Evolutionary conservation across 208 protist genomes (phyloP), one percentile per base, ranked within the genome.

Genomic region (Acanthamoeba culbertsoni): DNA sequence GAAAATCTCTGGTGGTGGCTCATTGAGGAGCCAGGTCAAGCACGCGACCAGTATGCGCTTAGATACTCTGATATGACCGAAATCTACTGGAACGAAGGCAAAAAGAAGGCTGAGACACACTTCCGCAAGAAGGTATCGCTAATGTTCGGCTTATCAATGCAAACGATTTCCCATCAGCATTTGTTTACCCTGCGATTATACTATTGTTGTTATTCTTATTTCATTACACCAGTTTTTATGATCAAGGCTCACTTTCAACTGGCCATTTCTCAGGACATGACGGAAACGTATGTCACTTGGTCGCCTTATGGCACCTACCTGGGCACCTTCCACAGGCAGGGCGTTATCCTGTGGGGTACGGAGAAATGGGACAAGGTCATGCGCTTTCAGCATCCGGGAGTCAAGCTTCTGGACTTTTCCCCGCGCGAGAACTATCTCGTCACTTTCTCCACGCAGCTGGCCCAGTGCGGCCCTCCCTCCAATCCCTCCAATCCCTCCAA

Each of bases 251-350:
- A 28, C 31, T 4, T 5, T 7, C 55, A n/a, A 14, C 55, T 62
- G 12, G 55, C 12, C 42, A 28, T 37, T 18, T 23, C 23, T 26
- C 48, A 89, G 79, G 79, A 91, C 62, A 75, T 68, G 86, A 91
- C 86, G 28, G 86, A 91, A 26, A 73, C 42, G 10, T 91, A 59
- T 31, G 59, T 91, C 57, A 73, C 35, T 4, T 91, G 86, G 86
- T 91, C 86, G 37, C 86, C 86, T 16, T n/a, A 73, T 26, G 86
- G 86, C 53, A 91, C 86, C 6, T 91, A 91, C 62, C n/a, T 91
- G 53, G 62, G 57, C 57, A 91, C 86, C 35, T 48, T 91, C 59
- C 86, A 91, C 31, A 6, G 43, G 7, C 86, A 91, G 42, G 86
- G 86, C 6, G 86, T 91, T 16, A 73, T 73, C 86, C 42, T 91